These are phyloP conservation scores for Lobosporangium transversale DNA, from an alignment of 192 early-diverging fungal genomes.

Conservation along the genomic window DNA sequence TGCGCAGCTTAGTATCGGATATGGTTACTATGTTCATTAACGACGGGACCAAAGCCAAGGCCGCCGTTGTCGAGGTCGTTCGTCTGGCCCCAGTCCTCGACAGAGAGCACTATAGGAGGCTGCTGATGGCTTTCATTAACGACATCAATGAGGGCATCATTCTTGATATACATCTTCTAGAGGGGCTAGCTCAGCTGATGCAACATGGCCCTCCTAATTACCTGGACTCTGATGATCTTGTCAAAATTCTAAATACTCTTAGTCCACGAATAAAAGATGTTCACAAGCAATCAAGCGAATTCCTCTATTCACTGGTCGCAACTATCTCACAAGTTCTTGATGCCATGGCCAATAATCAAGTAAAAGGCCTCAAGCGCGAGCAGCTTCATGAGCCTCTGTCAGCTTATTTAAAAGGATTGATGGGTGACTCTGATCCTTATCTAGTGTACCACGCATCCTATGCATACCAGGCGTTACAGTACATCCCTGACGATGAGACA, in stretches of 20 bases:
- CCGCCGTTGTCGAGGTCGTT: background rate
- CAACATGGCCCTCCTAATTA: background rate
- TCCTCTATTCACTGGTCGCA: background rate
- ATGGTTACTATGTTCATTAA: background rate
- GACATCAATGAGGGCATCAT: background rate
- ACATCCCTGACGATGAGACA: no score
- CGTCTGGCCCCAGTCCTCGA: background rate
- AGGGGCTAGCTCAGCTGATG: background rate
- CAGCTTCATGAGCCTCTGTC: constrained; percentile 1
- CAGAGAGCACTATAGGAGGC: background rate
- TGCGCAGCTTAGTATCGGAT: background rate
- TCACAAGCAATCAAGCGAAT: background rate
- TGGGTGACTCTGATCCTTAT: background rate
- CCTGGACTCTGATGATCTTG: no score
- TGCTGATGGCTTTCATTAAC: background rate
- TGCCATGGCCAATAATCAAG: no score
- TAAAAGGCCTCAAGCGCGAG: background rate
- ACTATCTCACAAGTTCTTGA: background rate
- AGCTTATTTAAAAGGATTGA: background rate
- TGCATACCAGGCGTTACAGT: no score
- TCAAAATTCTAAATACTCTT: background rate
- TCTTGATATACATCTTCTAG: background rate
- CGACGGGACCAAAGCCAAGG: background rate
- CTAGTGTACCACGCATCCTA: constrained; percentile 1
- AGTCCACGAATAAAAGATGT: background rate